These are phyloP conservation scores for Vitis rotundifolia DNA, from an alignment of 164 flowering plant genomes.

Conservation along the genomic window DNA sequence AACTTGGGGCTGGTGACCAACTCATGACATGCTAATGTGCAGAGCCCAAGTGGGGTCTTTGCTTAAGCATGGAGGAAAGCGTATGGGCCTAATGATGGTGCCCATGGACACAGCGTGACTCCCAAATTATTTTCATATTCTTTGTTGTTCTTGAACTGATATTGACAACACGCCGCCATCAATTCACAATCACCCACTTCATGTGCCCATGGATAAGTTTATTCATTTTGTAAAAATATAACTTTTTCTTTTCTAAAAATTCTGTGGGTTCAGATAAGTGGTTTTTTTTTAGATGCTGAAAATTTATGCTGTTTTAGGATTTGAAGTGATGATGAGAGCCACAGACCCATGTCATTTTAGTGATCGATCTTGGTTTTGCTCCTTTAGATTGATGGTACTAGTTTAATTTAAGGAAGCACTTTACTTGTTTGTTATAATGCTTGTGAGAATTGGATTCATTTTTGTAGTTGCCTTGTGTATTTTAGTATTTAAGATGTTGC, in stretches of 20 bases:
- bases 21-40: not conserved
- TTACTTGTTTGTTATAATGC: constrained; percentile 2
- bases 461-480: not conserved
- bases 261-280: too few relatives aligned
- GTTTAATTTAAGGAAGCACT: not conserved
- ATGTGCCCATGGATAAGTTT: too few relatives aligned
- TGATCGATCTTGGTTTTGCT: too few relatives aligned
- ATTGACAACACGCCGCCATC: constrained; percentile 4
- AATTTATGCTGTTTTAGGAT: not conserved
- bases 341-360: too few relatives aligned
- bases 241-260: too few relatives aligned
- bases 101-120: not conserved
- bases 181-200: not conserved
- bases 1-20: constrained; percentile 17
- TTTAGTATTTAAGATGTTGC: not conserved
- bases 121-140: not conserved
- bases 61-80: constrained; percentile 10
- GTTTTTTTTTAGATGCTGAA: not conserved
- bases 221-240: too few relatives aligned
- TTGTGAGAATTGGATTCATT: not conserved
- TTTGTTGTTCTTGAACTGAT: not conserved
- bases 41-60: constrained; percentile 8
- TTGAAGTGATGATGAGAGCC: too few relatives aligned
- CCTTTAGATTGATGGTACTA: too few relatives aligned
- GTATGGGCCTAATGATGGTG: not conserved